phyloP scores from a whole-genome alignment of 2,329 filamentous ascomycete species.

The Phyllachora maydis region DNA sequence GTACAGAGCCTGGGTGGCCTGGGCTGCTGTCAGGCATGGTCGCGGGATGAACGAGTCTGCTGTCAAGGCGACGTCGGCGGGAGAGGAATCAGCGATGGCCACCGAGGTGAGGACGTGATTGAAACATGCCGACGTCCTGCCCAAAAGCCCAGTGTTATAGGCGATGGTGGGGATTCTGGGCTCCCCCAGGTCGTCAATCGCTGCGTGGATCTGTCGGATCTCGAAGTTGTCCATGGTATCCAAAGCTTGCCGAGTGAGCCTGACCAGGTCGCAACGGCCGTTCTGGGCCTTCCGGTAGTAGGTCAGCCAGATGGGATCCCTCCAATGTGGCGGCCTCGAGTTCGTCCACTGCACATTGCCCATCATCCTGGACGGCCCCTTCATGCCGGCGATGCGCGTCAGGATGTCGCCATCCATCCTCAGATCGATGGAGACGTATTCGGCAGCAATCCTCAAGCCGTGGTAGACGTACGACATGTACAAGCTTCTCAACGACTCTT shows the following conservation, averaged over 20 bases:
- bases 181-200: constrained; percentile 19
- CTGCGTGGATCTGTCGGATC: constrained; percentile 30
- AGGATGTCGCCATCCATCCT: constrained; percentile 30
- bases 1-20: constrained; percentile 45
- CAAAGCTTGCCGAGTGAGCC: constrained; percentile 34
- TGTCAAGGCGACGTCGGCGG: constrained; percentile 17
- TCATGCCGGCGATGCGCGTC: constrained; percentile 20
- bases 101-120: constrained; percentile 45
- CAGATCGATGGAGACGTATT: constrained; percentile 42
- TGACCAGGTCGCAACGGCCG: constrained; percentile 39
- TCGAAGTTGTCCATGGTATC: constrained; percentile 42
- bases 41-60: constrained; percentile 8
- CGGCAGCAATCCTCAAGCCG: constrained; percentile 37
- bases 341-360: constrained; percentile 26
- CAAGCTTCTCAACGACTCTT: constrained; percentile 8
- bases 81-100: no score
- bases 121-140: constrained; percentile 43
- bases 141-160: constrained; percentile 42
- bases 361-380: constrained; percentile 29
- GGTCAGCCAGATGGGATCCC: constrained; percentile 26
- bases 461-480: constrained; percentile 39
- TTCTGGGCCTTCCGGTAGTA: constrained; percentile 35
- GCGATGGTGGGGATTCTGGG: constrained; percentile 32
- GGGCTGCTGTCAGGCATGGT: constrained; percentile 32
- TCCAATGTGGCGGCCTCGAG: constrained; percentile 28